Conservation (phyloP, 208 protist genomes). For the Novymonas esmeraldas region DNA sequence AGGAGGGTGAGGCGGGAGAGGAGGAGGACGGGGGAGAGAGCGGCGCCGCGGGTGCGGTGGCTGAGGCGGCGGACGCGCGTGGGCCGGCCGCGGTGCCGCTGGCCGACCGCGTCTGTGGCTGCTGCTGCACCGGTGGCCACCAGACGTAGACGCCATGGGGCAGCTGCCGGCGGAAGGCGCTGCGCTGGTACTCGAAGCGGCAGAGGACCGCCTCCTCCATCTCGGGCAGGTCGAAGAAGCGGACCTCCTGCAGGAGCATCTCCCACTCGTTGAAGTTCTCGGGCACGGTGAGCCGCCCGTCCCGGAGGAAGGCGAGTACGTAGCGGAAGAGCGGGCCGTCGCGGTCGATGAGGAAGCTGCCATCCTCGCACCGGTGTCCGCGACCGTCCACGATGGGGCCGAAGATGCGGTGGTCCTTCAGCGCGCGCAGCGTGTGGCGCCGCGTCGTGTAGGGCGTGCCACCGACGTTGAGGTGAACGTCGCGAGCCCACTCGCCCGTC, state of each 20-base stretch:
- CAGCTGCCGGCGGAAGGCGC: slow-evolving; percentile 53
- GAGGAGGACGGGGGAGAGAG: too few relatives aligned
- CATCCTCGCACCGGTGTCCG: slow-evolving; percentile 46
- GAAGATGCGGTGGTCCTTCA: slow-evolving; percentile 50
- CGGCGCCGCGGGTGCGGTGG: too few relatives aligned
- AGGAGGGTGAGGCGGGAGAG: too few relatives aligned
- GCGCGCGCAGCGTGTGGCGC: slow-evolving; percentile 35
- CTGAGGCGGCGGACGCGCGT: too few relatives aligned
- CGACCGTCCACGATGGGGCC: slow-evolving; percentile 55
- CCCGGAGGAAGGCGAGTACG: slow-evolving; percentile 66
- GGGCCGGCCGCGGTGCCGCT: too few relatives aligned
- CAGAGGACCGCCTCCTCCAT: slow-evolving; percentile 43
- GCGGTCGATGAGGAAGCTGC: slow-evolving; percentile 67
- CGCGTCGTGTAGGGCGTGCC: slow-evolving; percentile 56
- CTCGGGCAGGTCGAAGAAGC: slow-evolving; percentile 45
- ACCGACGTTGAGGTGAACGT: slow-evolving; percentile 67
- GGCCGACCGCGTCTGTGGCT: neutral
- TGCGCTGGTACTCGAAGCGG: slow-evolving; percentile 67
- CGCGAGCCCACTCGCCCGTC: slow-evolving; percentile 44
- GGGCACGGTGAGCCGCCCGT: slow-evolving; percentile 46
- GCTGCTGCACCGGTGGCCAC: slow-evolving; percentile 33
- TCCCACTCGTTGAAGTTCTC: slow-evolving; percentile 73
- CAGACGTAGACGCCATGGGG: slow-evolving; percentile 67
- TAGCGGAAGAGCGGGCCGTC: slow-evolving; percentile 68
- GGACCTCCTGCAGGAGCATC: slow-evolving; percentile 55